phyloP scores from a whole-genome alignment of 352 stramenopile genomes.

The Phytopythium oedochilum region DNA sequence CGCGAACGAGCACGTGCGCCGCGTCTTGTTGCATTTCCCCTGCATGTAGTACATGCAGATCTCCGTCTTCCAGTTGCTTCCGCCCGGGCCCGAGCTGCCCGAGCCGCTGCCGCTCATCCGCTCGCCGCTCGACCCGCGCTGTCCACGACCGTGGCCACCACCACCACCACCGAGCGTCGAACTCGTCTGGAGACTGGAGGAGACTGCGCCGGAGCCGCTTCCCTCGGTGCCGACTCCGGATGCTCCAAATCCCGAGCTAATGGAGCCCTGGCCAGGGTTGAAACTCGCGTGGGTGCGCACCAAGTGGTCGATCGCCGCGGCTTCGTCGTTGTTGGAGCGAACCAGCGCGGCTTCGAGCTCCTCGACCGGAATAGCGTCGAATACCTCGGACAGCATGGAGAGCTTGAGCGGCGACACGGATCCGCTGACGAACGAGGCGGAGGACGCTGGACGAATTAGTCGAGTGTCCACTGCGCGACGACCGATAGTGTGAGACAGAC shows the following conservation, averaged over 20 bases:
- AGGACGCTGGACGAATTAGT: background rate
- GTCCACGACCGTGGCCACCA: no score
- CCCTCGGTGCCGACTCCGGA: conserved; percentile 4
- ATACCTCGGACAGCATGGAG: conserved; percentile 65
- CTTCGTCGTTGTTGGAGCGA: conserved; percentile 42
- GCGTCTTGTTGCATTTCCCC: conserved; percentile 87
- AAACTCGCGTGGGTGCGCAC: conserved; percentile 67
- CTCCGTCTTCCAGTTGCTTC: conserved; percentile 88
- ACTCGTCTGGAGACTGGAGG: background rate
- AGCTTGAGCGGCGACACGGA: conserved; percentile 48
- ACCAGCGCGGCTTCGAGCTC: conserved; percentile 55
- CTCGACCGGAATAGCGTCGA: conserved; percentile 59
- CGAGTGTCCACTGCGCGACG: background rate
- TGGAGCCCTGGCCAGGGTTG: conserved; percentile 39
- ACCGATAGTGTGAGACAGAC: conserved; percentile 7
- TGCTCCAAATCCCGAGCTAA: background rate
- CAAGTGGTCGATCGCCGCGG: conserved; percentile 59
- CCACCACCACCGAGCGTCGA: no score
- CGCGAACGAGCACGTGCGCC: conserved; percentile 83
- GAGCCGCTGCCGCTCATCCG: conserved; percentile 9
- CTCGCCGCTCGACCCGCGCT: background rate
- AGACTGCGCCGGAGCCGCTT: background rate
- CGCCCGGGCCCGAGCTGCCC: conserved; percentile 30
- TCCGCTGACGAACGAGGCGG: conserved; percentile 1
- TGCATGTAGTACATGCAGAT: conserved; percentile 90